Conservation (phyloP, 257 asterid genomes). For the Nicotiana sylvestris region DNA sequence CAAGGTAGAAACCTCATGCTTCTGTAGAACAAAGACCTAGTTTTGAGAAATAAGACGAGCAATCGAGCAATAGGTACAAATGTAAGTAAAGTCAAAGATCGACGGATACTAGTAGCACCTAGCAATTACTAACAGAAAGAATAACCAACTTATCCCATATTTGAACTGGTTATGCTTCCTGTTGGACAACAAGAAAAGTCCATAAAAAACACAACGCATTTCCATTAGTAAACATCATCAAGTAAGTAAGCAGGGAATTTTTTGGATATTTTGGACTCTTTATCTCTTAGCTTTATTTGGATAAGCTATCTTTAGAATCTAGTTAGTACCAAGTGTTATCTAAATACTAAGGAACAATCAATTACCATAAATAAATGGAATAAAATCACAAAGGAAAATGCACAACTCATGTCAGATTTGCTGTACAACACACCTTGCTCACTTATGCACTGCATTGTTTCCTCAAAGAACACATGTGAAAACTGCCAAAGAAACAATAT, state of each 20-base stretch:
- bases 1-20: not conserved
- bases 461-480: constrained; percentile 28
- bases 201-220: not conserved
- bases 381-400: not conserved
- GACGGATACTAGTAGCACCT: not conserved
- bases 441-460: constrained; percentile 29
- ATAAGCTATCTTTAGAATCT: not conserved
- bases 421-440: constrained; percentile 34
- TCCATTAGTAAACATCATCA: not conserved
- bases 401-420: not conserved
- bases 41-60: not conserved
- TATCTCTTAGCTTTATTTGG: not conserved
- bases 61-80: not conserved
- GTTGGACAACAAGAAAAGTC: not conserved
- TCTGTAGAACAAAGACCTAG: not conserved
- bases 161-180: not conserved
- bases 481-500: constrained; percentile 37
- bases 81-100: constrained; percentile 1
- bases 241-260: not conserved
- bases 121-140: not conserved
- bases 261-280: not conserved
- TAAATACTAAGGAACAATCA: not conserved
- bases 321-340: not conserved
- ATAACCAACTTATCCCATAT: not conserved
- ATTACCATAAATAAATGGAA: not conserved